Percentiles rank a stretch among this genome's conserved stretches.
These are phyloP conservation scores for Yamadazyma sp. DNA, from an alignment of 1,139 yeast genomes.

Conservation along the genomic window DNA sequence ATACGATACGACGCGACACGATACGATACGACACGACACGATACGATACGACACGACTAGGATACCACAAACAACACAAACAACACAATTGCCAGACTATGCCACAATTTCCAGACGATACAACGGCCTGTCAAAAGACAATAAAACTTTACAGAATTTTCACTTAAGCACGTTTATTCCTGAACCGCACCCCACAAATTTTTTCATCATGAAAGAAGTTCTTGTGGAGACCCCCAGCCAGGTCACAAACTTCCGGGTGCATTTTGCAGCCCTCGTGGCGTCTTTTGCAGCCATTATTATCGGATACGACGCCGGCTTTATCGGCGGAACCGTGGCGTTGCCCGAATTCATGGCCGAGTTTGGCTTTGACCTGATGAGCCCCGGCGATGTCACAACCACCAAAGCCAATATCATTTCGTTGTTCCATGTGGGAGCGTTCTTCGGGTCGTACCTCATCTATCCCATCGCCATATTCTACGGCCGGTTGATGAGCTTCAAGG, in stretches of 20 bases:
- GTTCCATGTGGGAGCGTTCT: constrained; percentile 38
- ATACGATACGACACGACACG: too few relatives aligned
- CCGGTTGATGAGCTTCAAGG: constrained; percentile 24
- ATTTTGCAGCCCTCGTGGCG: constrained; percentile 15
- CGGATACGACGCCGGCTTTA: constrained; percentile 37
- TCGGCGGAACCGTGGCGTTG: constrained; percentile 33
- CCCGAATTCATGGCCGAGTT: constrained; percentile 28
- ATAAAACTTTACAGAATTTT: neutral
- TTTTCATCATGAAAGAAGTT: constrained; percentile 4
- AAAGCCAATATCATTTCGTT: constrained; percentile 34
- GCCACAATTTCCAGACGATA: too few relatives aligned
- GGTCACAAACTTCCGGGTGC: constrained; percentile 9
- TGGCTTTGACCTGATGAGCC: constrained; percentile 21
- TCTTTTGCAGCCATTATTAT: constrained; percentile 31
- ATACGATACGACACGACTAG: too few relatives aligned
- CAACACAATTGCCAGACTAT: too few relatives aligned
- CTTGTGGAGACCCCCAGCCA: constrained; percentile 5
- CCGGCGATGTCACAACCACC: constrained; percentile 14
- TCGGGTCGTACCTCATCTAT: constrained; percentile 28
- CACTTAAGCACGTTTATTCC: neutral
- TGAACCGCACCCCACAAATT: neutral
- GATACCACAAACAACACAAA: too few relatives aligned
- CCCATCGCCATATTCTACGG: constrained; percentile 31
- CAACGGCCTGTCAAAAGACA: too few relatives aligned
- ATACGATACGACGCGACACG: too few relatives aligned